Base-by-base conservation (phyloP, 78 protist genomes). In the Tieghemostelium lacteum region DNA sequence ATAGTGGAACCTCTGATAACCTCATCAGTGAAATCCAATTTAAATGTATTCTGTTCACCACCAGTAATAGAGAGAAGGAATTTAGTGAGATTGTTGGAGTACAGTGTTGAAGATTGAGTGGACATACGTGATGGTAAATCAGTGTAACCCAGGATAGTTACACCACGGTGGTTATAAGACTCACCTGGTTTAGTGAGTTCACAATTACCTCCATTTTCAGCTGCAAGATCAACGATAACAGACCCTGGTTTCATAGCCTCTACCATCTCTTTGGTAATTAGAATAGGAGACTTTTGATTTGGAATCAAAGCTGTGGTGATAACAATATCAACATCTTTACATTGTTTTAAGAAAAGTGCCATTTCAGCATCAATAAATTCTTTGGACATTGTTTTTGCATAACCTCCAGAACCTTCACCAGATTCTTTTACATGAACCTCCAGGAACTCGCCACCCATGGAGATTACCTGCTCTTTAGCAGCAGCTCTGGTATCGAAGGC, bases 231-330 rank as follows among this genome's bases (percentile, higher is more conserved):
- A 36, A 99, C 99, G 1, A 96, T 50, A 26, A 99, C 99, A 5
- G 98, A 87, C 22, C 99, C 99, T 8, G 92, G 93, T 39, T 65
- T 64, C 97, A 95, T 93, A 3, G 64, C 24, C 26, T 70, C 88
- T 0, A 95, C 94, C 97, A 96, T 95, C 5, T 80, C 93, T 49
- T 85, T 78, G 61, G 75, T 70, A 71, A 98, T 93, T 50, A 98
- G 85, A n/a, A 36, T 76, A 12, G 99, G 99, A 0, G 99, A 98
- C 34, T 60, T 63, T 74, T 66, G 63, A 75, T 97, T 98, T 26
- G 99, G 99, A 61, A 99, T 98, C 28, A 93, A 57, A 8, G 99
- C 99, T 0, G 99, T 99, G 20, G 99, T 98, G 93, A 99, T 97
- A 62, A 99, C 95, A 65, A 99, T 97, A 72, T 99, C 99, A 17